Evolutionary conservation across 441 rosid genomes (phyloP), one percentile per base, ranked within the genome.

Genomic region (Heliophila coronopifolia): DNA sequence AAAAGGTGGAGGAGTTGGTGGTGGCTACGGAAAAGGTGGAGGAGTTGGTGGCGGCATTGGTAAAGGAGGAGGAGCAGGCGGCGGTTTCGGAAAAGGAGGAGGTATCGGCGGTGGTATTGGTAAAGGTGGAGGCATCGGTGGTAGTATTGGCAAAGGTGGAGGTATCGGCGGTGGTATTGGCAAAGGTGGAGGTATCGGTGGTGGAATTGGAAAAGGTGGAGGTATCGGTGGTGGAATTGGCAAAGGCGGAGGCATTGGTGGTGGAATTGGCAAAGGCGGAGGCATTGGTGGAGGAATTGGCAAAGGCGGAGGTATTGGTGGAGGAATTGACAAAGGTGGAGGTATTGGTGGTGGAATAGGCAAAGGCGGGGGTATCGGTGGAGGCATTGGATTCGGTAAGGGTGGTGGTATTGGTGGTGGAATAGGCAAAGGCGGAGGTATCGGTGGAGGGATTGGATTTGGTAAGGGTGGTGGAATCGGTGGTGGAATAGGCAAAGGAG

Each of bases 101-200:
- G 73, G 75, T 0, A 35, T 51, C 1, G 80, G 78, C 0, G 54
- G 61, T 0, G 77, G 80, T 0, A 28, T 28, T 0, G 75, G 75
- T 1, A 70, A 68, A 3, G 81, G 81, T 0, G 7, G 48, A 1
- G 78, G 78, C 0, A 0, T 40, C 4, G 79, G 84, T 0, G 75
- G 78, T 0, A 77, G 77, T 0, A 19, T 56, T 0, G 79, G 76
- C 0, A 54, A 58, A 4, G 67, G 68, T 0, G 73, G 46, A 1
- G 69, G 66, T 0, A 3, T n/a, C 0, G 69, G 65, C 0, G 32
- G 41, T 0, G 46, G 75, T 6, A 2, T 58, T 0, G 75, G 68
- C 0, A 33, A 17, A 6, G 77, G 77, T 0, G 11, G 43, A 0
- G 81, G 80, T 0, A 5, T 22, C 5, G 73, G 74, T 0, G 54